A percentile compares a stretch with the other conserved stretches of the same genome.
Conservation (phyloP, 2,329 filamentous ascomycete genomes). For the Hypoxylon sp. region DNA sequence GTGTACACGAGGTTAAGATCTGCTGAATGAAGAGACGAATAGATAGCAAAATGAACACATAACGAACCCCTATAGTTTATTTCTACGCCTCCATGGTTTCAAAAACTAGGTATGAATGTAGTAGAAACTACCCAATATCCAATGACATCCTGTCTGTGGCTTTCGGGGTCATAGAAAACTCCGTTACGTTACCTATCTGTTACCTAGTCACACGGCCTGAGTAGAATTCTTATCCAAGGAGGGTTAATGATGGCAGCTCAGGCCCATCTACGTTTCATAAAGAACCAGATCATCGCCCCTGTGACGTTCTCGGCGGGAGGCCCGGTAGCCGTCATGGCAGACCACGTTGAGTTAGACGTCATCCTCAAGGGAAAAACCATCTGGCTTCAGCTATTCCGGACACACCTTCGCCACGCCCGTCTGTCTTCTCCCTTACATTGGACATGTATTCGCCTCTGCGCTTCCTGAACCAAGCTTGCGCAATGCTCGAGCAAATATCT, state of each 20-base stretch:
- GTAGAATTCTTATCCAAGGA: not conserved
- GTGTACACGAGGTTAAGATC: not conserved
- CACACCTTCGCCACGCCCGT: conserved; percentile 5
- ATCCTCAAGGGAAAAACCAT: not conserved
- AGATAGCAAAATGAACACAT: not conserved
- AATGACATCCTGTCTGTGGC: not conserved
- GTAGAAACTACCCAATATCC: not conserved
- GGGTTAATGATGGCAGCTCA: not conserved
- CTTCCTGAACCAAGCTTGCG: not conserved
- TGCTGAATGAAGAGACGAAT: not conserved
- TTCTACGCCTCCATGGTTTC: not conserved
- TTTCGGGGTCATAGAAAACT: not conserved
- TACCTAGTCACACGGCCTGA: not conserved
- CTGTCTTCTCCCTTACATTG: conserved; percentile 6
- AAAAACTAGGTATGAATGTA: not conserved
- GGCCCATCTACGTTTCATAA: conserved; percentile 1
- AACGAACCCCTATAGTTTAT: not conserved
- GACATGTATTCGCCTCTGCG: conserved; percentile 6
- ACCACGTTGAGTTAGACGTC: conserved; percentile 9
- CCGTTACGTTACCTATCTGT: not conserved
- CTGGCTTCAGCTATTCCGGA: not conserved
- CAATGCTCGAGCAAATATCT: not conserved
- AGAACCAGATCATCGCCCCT: not conserved
- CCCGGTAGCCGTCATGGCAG: not conserved
- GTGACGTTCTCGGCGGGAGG: conserved; percentile 2